Percentiles rank a stretch among this genome's conserved stretches.
phyloP scores from a whole-genome alignment of 2,329 filamentous ascomycete species.

The Aspergillus neoniger region DNA sequence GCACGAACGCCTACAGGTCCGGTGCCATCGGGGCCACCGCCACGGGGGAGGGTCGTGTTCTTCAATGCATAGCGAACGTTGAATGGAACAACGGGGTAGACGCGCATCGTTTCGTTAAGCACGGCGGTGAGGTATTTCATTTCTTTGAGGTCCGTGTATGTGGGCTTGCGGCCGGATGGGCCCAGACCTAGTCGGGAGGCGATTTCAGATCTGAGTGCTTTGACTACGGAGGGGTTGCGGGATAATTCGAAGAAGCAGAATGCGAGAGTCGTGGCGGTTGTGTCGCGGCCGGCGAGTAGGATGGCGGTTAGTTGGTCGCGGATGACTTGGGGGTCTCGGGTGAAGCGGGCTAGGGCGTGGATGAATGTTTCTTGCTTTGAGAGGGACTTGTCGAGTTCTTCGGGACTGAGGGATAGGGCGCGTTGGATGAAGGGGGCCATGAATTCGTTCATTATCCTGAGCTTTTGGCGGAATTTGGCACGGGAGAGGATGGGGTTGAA shows the following conservation, averaged over 20 bases:
- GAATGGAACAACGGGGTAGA: conserved; percentile 49
- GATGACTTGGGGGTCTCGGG: conserved; percentile 63
- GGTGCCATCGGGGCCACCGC: conserved; percentile 62
- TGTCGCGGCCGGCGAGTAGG: conserved; percentile 79
- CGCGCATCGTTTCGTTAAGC: conserved; percentile 68
- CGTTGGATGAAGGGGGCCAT: conserved; percentile 76
- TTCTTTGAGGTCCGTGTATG: conserved; percentile 78
- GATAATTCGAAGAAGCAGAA: conserved; percentile 84
- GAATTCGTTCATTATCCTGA: conserved; percentile 73
- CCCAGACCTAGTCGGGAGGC: conserved; percentile 64
- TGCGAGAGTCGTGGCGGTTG: conserved; percentile 77
- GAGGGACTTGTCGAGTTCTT: conserved; percentile 70
- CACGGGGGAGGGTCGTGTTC: conserved; percentile 47
- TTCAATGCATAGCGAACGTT: conserved; percentile 45
- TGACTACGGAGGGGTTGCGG: conserved; percentile 66
- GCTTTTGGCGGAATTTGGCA: conserved; percentile 61
- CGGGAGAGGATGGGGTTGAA: conserved; percentile 65
- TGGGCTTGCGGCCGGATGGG: conserved; percentile 51
- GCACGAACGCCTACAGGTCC: conserved; percentile 67
- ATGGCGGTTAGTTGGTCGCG: conserved; percentile 83
- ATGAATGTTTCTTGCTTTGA: conserved; percentile 81
- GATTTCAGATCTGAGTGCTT: conserved; percentile 74
- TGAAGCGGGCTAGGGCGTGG: conserved; percentile 79
- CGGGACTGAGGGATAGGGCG: conserved; percentile 66
- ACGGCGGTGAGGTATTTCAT: conserved; percentile 78